phyloP scores from a whole-genome alignment of 2,329 filamentous ascomycete genomes.

The Ramularia endophylla region DNA sequence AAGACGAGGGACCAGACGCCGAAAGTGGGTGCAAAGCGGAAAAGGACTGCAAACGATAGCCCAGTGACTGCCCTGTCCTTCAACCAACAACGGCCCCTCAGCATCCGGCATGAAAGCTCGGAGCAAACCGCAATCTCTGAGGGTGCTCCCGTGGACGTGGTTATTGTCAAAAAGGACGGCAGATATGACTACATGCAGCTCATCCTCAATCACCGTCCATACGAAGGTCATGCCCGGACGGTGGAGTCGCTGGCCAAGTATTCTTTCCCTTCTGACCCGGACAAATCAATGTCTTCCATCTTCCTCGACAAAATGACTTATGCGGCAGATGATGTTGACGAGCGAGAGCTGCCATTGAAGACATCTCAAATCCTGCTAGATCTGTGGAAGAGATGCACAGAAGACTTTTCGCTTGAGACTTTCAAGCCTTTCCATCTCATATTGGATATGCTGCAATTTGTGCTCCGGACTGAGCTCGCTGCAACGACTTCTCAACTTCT shows the following conservation, averaged over 20 bases:
- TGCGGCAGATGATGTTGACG: slow-evolving; percentile 43
- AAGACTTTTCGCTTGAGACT: slow-evolving; percentile 46
- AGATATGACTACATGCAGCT: slow-evolving; percentile 48
- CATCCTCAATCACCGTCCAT: slow-evolving; percentile 57
- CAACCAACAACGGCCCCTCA: slow-evolving; percentile 17
- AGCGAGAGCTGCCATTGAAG: slow-evolving; percentile 49
- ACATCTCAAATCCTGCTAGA: slow-evolving; percentile 59
- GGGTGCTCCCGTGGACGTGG: slow-evolving; percentile 3
- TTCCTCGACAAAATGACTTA: slow-evolving; percentile 62
- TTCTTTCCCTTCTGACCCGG: slow-evolving; percentile 58
- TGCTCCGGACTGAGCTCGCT: slow-evolving; percentile 56
- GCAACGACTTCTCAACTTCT: slow-evolving; percentile 56
- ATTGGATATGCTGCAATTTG: slow-evolving; percentile 57
- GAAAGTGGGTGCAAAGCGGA: slow-evolving; percentile 60
- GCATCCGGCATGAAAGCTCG: slow-evolving; percentile 17
- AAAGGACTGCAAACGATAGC: slow-evolving; percentile 59
- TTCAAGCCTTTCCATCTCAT: slow-evolving; percentile 61
- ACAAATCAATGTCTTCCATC: slow-evolving; percentile 58
- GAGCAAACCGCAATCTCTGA: slow-evolving; percentile 9
- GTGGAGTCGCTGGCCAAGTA: slow-evolving; percentile 63
- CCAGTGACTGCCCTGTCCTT: slow-evolving; percentile 50
- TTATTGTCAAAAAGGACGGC: slow-evolving; percentile 9
- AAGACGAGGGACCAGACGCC: slow-evolving; percentile 52
- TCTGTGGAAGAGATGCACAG: slow-evolving; percentile 62
- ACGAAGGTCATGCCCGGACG: slow-evolving; percentile 52